Percentiles rank a stretch among this genome's conserved stretches.
phyloP scores from a whole-genome alignment of 108 stramenopile genomes.

The Nitzschia putrida region DNA sequence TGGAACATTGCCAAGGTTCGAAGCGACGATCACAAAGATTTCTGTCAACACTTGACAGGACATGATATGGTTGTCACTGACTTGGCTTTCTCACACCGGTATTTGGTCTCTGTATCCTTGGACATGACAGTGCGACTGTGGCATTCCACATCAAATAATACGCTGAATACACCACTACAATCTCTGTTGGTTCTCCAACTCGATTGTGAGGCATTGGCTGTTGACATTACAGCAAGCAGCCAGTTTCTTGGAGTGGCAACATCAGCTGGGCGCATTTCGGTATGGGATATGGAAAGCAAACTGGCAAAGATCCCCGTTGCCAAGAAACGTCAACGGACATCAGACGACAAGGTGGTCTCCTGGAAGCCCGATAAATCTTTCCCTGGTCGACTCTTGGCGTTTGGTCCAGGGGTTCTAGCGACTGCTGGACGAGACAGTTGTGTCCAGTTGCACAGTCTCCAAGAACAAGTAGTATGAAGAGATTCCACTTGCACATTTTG shows the following conservation, averaged over 20 bases:
- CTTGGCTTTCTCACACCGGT: conserved; percentile 1
- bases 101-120: conserved; percentile 10
- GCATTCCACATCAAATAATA: neutral
- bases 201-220: conserved; percentile 1
- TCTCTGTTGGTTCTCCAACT: neutral
- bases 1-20: conserved; percentile 14
- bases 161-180: neutral
- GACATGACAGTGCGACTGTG: conserved; percentile 19
- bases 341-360: neutral
- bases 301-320: neutral
- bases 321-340: neutral
- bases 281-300: conserved; percentile 1
- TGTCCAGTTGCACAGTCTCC: conserved; percentile 2
- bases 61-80: conserved; percentile 13
- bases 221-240: neutral
- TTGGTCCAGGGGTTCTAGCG: conserved; percentile 7
- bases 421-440: conserved; percentile 2
- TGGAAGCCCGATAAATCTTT: neutral
- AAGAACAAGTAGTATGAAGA: too few relatives aligned
- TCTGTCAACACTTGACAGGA: conserved; percentile 3
- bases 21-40: neutral
- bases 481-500: too few relatives aligned
- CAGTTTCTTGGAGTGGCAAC: conserved; percentile 3
- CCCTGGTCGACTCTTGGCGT: conserved; percentile 7
- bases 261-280: neutral